Evolutionary conservation across 768 basidiomycete species (phyloP), one percentile per base, ranked within the genome.

Genomic region (Lentinula detonsa): DNA sequence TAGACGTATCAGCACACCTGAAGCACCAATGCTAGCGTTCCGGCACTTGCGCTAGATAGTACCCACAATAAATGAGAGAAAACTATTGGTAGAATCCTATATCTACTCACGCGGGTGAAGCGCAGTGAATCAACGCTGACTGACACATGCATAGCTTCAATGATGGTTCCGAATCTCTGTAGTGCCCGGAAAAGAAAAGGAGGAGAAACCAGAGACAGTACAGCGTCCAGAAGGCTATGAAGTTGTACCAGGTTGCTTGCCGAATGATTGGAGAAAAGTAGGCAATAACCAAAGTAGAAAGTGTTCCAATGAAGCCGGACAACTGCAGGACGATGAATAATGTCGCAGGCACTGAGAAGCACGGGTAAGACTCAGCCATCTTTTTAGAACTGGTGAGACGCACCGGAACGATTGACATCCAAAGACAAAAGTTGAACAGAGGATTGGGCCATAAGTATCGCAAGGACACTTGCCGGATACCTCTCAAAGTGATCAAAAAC

Each of bases 151-250:
- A 77, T 3, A 75, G 55, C 1, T 51, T 62, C 35, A 63, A 67
- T n/a, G 62, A 59, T 16, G 74, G 71, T 9, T 37, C 42, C 0
- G 46, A 58, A 18, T 60, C 51, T 28, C 58, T 64, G 62, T 72
- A 70, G 48, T 73, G 70, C 37, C 73, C 74, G 60, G 72, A 68
- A 57, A 75, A 69, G 37, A 67, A 65, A 21, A 75, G 67, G 40
- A 77, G 62, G 7, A 69, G 65, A 64, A 73, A 76, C 16, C 74
- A 75, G 31, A 73, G 33, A 33, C 74, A 71, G 45, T 70, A 75
- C 11, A 74, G 63, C n/a, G 72, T 71, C 75, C 76, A 77, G 1
- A 72, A 68, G 21, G 71, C 57, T 61, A 71, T 72, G 57, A 75
- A 76, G 62, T 70, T 74, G 63, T 72, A 74, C 66, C 72, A 76